These are phyloP conservation scores for Kurtzmaniella cleridarum DNA, from an alignment of 805 yeast species.

Conservation along the genomic window DNA sequence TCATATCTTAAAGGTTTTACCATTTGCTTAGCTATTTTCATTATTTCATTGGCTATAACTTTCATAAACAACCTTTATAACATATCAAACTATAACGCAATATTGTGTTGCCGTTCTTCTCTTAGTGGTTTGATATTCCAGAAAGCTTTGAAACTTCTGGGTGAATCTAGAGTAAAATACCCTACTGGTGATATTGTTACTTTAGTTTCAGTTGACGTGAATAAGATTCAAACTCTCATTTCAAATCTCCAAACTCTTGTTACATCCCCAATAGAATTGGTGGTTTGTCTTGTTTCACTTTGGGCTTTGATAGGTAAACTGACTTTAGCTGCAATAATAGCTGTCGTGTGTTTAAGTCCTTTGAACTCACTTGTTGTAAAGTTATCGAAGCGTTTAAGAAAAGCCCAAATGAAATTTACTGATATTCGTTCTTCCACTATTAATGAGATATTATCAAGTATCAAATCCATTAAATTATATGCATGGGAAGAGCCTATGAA, in stretches of 20 bases:
- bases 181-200: conserved; percentile 79
- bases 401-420: conserved; percentile 55
- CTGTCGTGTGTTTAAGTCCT: conserved; percentile 55
- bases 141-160: conserved; percentile 65
- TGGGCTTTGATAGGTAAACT: conserved; percentile 54
- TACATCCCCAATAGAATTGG: conserved; percentile 54
- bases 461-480: conserved; percentile 61
- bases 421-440: conserved; percentile 55
- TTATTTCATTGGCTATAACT: conserved; percentile 55
- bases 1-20: conserved; percentile 48
- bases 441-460: conserved; percentile 54
- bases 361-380: conserved; percentile 42
- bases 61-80: conserved; percentile 65
- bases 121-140: conserved; percentile 63
- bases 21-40: conserved; percentile 60
- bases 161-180: conserved; percentile 52
- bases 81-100: conserved; percentile 51
- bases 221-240: conserved; percentile 56
- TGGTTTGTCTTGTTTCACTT: conserved; percentile 49
- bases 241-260: conserved; percentile 48
- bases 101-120: conserved; percentile 60
- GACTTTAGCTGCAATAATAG: conserved; percentile 50
- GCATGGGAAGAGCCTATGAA: conserved; percentile 69
- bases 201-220: conserved; percentile 71
- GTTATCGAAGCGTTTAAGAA: conserved; percentile 40